These are phyloP conservation scores for Dichomitus squalens DNA, from an alignment of 1,284 basidiomycete species.

Conservation along the genomic window DNA sequence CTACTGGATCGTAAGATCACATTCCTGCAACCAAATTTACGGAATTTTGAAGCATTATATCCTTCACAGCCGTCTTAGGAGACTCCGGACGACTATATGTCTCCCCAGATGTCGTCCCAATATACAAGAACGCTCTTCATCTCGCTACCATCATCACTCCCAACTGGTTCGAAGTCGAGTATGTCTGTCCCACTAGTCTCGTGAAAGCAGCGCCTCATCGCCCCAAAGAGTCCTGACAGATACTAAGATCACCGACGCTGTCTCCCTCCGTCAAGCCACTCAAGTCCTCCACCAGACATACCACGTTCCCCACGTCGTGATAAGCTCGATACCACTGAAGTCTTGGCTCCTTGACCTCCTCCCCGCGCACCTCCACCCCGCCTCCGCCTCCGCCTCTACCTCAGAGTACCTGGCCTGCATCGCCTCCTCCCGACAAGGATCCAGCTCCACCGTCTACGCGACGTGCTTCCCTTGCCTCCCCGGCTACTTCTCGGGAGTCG, in stretches of 20 bases:
- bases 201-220: background rate
- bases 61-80: constrained; percentile 76
- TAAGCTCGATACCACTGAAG: constrained; percentile 84
- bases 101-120: constrained; percentile 83
- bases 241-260: constrained; percentile 63
- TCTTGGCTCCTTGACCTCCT: constrained; percentile 54
- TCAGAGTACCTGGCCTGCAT: constrained; percentile 75
- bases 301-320: constrained; percentile 84
- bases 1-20: constrained; percentile 83
- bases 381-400: constrained; percentile 30
- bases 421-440: constrained; percentile 50
- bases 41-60: background rate
- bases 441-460: constrained; percentile 57
- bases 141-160: constrained; percentile 92
- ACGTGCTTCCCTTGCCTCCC: constrained; percentile 80
- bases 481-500: constrained; percentile 96
- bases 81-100: constrained; percentile 91
- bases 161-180: constrained; percentile 99
- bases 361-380: constrained; percentile 46
- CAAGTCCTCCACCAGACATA: constrained; percentile 74
- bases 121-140: constrained; percentile 82
- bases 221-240: constrained; percentile 70
- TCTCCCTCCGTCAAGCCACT: constrained; percentile 72
- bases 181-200: constrained; percentile 31
- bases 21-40: background rate